Evolutionary conservation across 202 grass and related monocot genomes (phyloP).

Genomic region (Digitaria exilis): DNA sequence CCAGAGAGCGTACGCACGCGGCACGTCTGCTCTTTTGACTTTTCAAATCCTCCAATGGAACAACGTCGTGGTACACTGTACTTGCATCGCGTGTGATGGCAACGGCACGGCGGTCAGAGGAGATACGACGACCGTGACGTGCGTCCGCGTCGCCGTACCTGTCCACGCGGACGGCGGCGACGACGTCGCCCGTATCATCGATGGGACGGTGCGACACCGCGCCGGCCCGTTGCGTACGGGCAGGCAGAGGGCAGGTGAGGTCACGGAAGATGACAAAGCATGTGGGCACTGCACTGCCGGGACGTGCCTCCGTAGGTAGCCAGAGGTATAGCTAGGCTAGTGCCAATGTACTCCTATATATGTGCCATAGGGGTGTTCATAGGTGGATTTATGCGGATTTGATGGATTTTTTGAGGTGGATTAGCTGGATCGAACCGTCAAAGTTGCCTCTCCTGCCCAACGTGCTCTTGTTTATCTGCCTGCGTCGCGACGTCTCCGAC

Average conservation of each 20-base stretch:
- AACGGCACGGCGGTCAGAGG: neutral
- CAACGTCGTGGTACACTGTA: neutral
- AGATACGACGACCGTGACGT: neutral
- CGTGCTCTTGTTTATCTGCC: too few species aligned
- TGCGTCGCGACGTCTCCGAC: conserved; percentile 85
- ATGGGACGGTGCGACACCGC: neutral
- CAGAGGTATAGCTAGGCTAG: too few species aligned
- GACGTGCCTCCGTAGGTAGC: too few species aligned
- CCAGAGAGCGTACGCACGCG: neutral
- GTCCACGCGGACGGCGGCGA: neutral
- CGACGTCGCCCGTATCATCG: neutral
- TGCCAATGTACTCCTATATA: too few species aligned
- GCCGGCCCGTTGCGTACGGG: neutral
- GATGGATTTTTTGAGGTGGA: too few species aligned
- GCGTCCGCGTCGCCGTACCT: neutral
- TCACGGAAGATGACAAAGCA: neutral
- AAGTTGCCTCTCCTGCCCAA: too few species aligned
- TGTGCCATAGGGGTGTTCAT: too few species aligned
- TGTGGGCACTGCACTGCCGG: neutral
- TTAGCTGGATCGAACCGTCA: too few species aligned
- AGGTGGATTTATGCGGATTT: too few species aligned
- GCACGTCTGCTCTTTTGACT: neutral
- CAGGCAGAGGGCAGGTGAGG: neutral
- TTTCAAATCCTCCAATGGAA: neutral
- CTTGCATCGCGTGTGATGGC: neutral